Base-by-base conservation (phyloP, 2,329 filamentous ascomycete species). In the Macrophomina tecta region DNA sequence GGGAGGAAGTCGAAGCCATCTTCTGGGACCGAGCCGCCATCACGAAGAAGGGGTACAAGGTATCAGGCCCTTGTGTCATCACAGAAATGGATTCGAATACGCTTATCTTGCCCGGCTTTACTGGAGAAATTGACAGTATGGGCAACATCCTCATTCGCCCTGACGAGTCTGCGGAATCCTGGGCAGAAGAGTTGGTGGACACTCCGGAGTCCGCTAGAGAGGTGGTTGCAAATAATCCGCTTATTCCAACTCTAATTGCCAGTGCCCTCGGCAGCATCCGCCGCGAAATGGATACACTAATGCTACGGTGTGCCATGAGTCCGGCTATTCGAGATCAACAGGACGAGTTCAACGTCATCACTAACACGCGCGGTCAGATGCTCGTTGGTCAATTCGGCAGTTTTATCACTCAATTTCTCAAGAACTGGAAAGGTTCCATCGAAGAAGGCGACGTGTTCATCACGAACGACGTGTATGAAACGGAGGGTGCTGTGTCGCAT, bases 271-370 rank as follows among this genome's bases (percentile, higher is more conserved):
- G 78, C 8, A 83, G 82, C 0, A 83, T 82, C 52, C 76, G 83
- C 42, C 76, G 79, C 34, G 82, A 85, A 68, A 85, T 85, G 83
- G 83, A 84, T 66, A 82, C 80, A 0, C 74, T 84, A 38, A 83
- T 84, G 78, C 76, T 84, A n/a, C 78, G 82, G 8, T 82, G 81
- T 64, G 80, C 82, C 49, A 84, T 85, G 82, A 83, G 81, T 2
- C 82, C 83, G 0, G 82, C 81, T 0, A 84, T 84, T 49, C 77
- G 83, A 18, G 82, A 84, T 61, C 82, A 84, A 58, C 82, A 84
- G 68, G 83, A 85, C 34, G 82, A 84, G 67, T 85, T 84, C 73
- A 85, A 85, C 38, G 82, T 84, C n/a, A 83, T 84, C 61, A 84
- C 83, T 4, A 82, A 83, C 49, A 74, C 76, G 0, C 72, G 77